Evolutionary conservation across 1,284 basidiomycete genomes (phyloP), one percentile per base, ranked within the genome.

Genomic region (Papiliotrema nemorosa): DNA sequence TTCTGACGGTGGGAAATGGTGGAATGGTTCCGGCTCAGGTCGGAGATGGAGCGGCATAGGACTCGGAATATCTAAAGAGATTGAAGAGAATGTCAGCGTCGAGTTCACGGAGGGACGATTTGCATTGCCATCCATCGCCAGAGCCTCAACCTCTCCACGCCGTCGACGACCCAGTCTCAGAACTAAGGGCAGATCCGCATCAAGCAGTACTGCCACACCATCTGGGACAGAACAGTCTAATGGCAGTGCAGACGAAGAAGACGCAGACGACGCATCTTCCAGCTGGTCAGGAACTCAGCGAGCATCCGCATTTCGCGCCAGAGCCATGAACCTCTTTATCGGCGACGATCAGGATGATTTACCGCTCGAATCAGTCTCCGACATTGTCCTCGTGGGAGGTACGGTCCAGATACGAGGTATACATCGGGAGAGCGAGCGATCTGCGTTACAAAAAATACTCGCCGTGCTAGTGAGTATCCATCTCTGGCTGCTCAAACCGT

Each of bases 331-430:
- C 36, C 13, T 39, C 10, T 42, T 64, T n/a, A 35, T 69, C 3
- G 27, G 42, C 12, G 66, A 64, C 1, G 37, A 13, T 6, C 52
- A 60, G 24, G 46, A 58, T 42, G 64, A 67, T 49, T 44, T 66
- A 5, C 64, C 62, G 0, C 16, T 33, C 10, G 44, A 49, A 12
- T n/a, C n/a, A n/a, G 45, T 42, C 2, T 54, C 44, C 2, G 40
- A 20, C 21, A 44, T 60, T 5, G 44, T 51, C 10, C 2, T 67
- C 3, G 63, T 66, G 5, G 67, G 67, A 31, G 67, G 67, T 7
- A 69, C 67, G 1, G 40, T 67, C 16, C 49, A 66, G 5, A 34
- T 67, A 2, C 38, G 53, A 12, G 67, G 67, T 5, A 18, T 63
- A 6, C 36, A 34, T 20, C 31, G 43, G 2, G 49, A 56, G 14